These are phyloP conservation scores for Mucor velutinosus DNA, from an alignment of 371 early-diverging fungal species.

Conservation along the genomic window DNA sequence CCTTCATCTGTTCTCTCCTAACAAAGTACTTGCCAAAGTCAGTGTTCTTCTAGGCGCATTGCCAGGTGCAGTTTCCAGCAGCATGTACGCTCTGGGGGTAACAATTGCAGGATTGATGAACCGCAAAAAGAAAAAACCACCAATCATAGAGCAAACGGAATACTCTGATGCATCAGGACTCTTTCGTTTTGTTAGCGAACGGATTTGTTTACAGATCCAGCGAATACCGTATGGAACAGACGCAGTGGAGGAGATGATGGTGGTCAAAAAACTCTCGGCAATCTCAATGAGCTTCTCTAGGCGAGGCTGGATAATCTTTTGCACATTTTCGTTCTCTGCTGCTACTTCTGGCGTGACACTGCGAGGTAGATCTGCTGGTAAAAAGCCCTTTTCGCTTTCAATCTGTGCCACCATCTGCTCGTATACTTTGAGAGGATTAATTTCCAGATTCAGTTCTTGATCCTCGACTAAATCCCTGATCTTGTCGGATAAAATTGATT, in stretches of 20 bases:
- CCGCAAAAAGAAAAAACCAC: slow-evolving; percentile 93
- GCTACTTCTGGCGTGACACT: slow-evolving; percentile 78
- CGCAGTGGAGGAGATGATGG: slow-evolving; percentile 78
- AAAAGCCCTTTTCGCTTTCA: slow-evolving; percentile 63
- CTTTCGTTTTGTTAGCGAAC: slow-evolving; percentile 81
- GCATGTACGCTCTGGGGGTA: slow-evolving; percentile 89
- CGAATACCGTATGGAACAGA: slow-evolving; percentile 92
- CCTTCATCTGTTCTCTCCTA: neutral
- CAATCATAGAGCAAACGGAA: slow-evolving; percentile 87
- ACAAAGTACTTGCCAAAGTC: slow-evolving; percentile 53
- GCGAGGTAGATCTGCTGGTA: slow-evolving; percentile 52
- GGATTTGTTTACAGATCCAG: slow-evolving; percentile 97
- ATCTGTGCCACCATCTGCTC: slow-evolving; percentile 84
- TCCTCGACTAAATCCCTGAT: slow-evolving; percentile 75
- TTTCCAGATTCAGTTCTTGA: slow-evolving; percentile 81
- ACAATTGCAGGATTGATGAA: slow-evolving; percentile 95
- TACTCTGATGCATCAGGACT: slow-evolving; percentile 87
- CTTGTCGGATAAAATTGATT: slow-evolving; percentile 81
- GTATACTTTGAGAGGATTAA: slow-evolving; percentile 84
- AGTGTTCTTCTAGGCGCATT: slow-evolving; percentile 78
- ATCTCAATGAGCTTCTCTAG: slow-evolving; percentile 78
- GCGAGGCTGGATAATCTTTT: slow-evolving; percentile 76
- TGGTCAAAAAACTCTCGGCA: slow-evolving; percentile 75
- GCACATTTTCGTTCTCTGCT: slow-evolving; percentile 68
- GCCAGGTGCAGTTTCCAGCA: slow-evolving; percentile 77